A percentile compares a stretch with the other conserved stretches of the same genome.
These are phyloP conservation scores for Adansonia madagascariensis DNA, from an alignment of 441 rosid species.

Conservation along the genomic window DNA sequence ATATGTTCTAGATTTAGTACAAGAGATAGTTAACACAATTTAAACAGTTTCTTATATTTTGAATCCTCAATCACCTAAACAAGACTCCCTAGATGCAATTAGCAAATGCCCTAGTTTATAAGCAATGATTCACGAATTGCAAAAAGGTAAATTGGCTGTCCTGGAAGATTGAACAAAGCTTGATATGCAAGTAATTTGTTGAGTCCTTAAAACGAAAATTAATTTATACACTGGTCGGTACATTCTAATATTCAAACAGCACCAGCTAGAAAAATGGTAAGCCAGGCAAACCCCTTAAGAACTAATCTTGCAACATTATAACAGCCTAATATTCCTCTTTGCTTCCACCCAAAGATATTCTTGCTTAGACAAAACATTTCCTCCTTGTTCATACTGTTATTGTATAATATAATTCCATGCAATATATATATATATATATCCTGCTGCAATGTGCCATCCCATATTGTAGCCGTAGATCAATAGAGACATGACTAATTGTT, in stretches of 20 bases:
- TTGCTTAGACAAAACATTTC: constrained; percentile 37
- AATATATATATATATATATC: constrained; percentile 23
- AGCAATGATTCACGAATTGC: not conserved
- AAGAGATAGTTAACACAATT: not conserved
- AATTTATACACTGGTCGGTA: too few species aligned
- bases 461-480: not conserved
- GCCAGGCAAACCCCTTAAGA: not conserved
- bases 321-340: constrained; percentile 40
- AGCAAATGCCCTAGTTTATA: not conserved
- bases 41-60: not conserved
- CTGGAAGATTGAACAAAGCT: not conserved
- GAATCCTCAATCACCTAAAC: not conserved
- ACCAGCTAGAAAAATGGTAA: not conserved
- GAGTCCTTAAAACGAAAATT: not conserved
- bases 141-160: not conserved
- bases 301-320: constrained; percentile 9
- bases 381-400: constrained; percentile 29
- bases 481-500: constrained; percentile 32
- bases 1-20: too few species aligned
- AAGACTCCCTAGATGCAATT: not conserved
- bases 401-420: constrained; percentile 32
- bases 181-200: not conserved
- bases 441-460: not conserved
- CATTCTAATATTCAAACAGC: not conserved
- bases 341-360: constrained; percentile 71